Conservation (phyloP, 768 basidiomycete genomes). For the Tylopilus intermedius region DNA sequence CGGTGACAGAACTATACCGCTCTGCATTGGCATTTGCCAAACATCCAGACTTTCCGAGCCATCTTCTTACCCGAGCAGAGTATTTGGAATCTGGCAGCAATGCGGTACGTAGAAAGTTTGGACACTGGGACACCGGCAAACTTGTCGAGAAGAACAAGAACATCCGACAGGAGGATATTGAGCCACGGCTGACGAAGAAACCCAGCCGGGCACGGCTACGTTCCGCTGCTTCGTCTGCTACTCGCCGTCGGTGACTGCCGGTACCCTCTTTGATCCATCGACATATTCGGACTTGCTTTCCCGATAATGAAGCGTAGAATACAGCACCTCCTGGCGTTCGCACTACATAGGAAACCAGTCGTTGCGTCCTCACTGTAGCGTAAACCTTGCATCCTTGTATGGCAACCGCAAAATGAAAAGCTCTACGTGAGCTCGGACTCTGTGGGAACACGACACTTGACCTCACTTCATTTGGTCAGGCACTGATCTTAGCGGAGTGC, state of each 20-base stretch:
- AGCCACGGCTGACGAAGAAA: slow-evolving; percentile 25
- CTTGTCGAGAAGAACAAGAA: slow-evolving; percentile 22
- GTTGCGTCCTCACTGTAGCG: background rate
- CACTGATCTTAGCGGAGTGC: slow-evolving; percentile 23
- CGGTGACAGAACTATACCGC: slow-evolving; percentile 61
- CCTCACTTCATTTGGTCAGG: slow-evolving; percentile 27
- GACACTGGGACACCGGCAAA: slow-evolving; percentile 45
- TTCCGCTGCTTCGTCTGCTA: slow-evolving; percentile 12
- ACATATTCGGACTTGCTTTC: slow-evolving; percentile 17
- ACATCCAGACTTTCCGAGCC: slow-evolving; percentile 44
- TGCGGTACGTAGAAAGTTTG: slow-evolving; percentile 72
- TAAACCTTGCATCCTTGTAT: slow-evolving; percentile 7
- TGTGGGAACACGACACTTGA: slow-evolving; percentile 20
- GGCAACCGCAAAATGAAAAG: slow-evolving; percentile 25
- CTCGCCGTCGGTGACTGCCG: slow-evolving; percentile 28
- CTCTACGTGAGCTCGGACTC: slow-evolving; percentile 9
- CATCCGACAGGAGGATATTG: slow-evolving; percentile 18
- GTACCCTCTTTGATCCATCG: slow-evolving; percentile 4
- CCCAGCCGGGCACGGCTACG: slow-evolving; percentile 27
- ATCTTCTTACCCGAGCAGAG: slow-evolving; percentile 70
- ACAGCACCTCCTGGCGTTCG: background rate
- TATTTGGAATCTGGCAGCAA: slow-evolving; percentile 80
- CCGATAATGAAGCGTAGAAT: slow-evolving; percentile 1
- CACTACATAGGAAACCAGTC: background rate
- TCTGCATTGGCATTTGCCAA: slow-evolving; percentile 57